Base-by-base conservation (phyloP, 2,329 filamentous ascomycete genomes). In the Ceratocystiopsis minuta region DNA sequence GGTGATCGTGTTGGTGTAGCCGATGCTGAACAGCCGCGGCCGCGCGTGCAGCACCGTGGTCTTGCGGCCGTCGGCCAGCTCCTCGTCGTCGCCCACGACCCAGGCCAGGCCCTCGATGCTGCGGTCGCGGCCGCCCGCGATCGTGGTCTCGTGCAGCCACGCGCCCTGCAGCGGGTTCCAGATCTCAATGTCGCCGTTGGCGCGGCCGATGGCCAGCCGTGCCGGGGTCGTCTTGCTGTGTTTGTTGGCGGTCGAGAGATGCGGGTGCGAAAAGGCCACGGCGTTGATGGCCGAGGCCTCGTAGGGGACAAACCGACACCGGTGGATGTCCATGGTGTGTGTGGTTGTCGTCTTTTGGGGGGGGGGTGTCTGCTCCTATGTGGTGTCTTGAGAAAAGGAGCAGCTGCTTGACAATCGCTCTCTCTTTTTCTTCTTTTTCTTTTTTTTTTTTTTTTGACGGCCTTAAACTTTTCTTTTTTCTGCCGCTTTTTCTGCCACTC, bases 151-250 rank as follows among this genome's bases (percentile, higher is more conserved):
- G 57, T 96, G 90, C 49, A 85, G 72, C 90, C 90, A 98, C 47
- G 70, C 66, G 15, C 83, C 84, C 49, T 73, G 74, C 42, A 78
- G 64, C 3, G 88, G 86, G 58, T 94, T 94, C 90, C 90, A 98
- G 49, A 98, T 86, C 62, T 98, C 90, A 52, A 98, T 90, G 55
- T 94, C 84, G 52, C 90, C 90, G 57, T 96, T 95, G 45, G 84
- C 81, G 50, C 90, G 79, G 46, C 90, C 90, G 52, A 98, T 73
- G 2, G 90, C 90, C 42, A 96, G 72, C 51, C 86, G 76, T 43
- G 85, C 69, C 41, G 69, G 75, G 47, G 67, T 72, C 17, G 70
- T 67, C 52, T 60, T 69, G 57, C 58, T 63, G 48, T 62, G 59
- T 46, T 67, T 62, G 50, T 60, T 60, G 40, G 62, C 49, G 46